Evolutionary conservation across 2,329 filamentous ascomycete genomes (phyloP).

Genomic region (Penicillium sp.): DNA sequence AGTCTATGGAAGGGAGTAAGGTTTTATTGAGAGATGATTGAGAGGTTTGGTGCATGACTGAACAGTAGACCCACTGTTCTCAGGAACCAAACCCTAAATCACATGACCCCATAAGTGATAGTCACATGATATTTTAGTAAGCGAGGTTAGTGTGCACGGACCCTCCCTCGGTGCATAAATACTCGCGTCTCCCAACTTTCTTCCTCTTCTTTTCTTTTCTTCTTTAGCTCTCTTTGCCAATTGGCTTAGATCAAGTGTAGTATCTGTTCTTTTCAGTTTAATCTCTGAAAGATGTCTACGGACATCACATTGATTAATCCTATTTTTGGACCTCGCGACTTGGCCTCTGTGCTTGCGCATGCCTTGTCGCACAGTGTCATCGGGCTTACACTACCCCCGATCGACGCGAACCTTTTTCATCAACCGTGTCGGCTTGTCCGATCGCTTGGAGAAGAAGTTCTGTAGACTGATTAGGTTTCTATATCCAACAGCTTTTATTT

Average conservation of each 20-base stretch:
- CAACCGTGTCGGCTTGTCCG: constrained; percentile 50
- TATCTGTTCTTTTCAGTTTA: constrained; percentile 99
- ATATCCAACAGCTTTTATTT: too few species aligned
- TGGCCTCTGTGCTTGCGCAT: constrained; percentile 69
- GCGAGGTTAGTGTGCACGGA: constrained; percentile 24
- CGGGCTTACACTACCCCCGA: constrained; percentile 69
- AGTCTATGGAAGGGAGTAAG: too few species aligned
- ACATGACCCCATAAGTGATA: too few species aligned
- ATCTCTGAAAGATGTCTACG: constrained; percentile 80
- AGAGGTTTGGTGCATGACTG: too few species aligned
- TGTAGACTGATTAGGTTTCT: too few species aligned
- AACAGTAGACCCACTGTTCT: too few species aligned
- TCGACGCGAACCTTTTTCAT: constrained; percentile 64
- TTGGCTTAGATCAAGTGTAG: constrained; percentile 87
- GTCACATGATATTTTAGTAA: background rate
- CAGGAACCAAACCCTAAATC: too few species aligned
- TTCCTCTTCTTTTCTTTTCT: constrained; percentile 43
- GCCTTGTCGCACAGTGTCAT: constrained; percentile 63
- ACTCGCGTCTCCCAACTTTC: constrained; percentile 8
- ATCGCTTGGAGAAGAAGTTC: constrained; percentile 54
- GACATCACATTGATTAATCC: constrained; percentile 72
- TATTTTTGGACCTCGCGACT: constrained; percentile 61
- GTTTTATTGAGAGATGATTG: too few species aligned
- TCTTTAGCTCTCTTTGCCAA: constrained; percentile 51
- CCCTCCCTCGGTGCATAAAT: constrained; percentile 29